Evolutionary conservation across 805 yeast genomes (phyloP), one percentile per base, ranked within the genome.

Genomic region (Lachancea sp.): DNA sequence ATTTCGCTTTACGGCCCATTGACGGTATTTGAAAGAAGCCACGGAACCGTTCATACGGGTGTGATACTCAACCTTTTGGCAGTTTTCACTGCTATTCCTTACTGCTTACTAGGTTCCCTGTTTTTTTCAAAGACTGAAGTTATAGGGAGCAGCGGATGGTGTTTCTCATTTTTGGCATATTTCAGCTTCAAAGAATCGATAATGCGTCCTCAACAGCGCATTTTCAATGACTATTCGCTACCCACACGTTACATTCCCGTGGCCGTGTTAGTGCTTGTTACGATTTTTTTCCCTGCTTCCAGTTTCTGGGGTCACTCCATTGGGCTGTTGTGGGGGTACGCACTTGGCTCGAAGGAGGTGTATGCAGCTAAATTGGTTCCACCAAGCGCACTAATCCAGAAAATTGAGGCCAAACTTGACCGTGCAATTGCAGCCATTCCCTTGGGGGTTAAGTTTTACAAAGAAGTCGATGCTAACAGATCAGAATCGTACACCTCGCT

Each of bases 41-140:
- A 86, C 56, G 97, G 96, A 5, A 87, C 97, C 0, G 83, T 88
- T 2, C 78, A 86, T 62, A 84, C 95, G 3, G 96, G 95, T 3
- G 70, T 89, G 38, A 81, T 88, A 13, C 68, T 89, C 46, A 88
- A 87, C 60, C 57, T 85, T 20, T 63, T 83, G 40, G 85, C 95
- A 1, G 79, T 82, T 1, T 62, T 78, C 3, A 74, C 91, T 2
- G 96, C 84, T 3, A 56, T 86, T 33, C 74, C 77, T 37, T 82
- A 75, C 63, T 74, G 83, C 53, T 20, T 77, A 7, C 58, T 77
- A 3, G 70, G 71, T 1, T 50, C 57, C 3, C 34, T 66, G 0
- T 66, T 83, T 13, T 79, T 69, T 48, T 83, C 85, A 10, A 56
- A 69, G 2, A 66, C 74, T 1, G 68, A 74, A 10, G 81, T 79